Percentiles rank a stretch among this genome's conserved stretches.
Conservation (phyloP, 192 early-diverging fungal species). For the Gonapodya sp. region DNA sequence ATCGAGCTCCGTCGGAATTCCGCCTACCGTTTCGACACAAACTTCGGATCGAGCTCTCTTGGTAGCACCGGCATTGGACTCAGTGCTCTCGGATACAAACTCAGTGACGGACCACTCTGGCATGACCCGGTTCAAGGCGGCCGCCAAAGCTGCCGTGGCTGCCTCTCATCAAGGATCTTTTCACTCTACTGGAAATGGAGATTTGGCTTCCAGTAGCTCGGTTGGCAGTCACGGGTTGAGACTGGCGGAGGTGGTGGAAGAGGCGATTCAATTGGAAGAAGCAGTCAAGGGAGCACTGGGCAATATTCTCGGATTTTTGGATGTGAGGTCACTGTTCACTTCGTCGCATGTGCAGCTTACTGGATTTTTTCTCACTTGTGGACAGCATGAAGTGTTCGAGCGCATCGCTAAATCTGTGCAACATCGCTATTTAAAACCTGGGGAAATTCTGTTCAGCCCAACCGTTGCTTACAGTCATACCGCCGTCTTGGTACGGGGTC, state of each 20-base stretch:
- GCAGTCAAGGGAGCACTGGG: neutral
- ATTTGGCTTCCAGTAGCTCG: neutral
- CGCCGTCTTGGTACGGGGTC: neutral
- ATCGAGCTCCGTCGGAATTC: neutral
- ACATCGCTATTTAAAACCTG: neutral
- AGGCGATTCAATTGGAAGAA: neutral
- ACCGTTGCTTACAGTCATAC: neutral
- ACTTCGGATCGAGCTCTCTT: neutral
- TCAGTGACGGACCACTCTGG: neutral
- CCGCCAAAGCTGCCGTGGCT: neutral
- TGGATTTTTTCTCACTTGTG: neutral
- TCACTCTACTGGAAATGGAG: neutral
- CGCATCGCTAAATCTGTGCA: neutral
- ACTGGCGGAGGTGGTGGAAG: neutral
- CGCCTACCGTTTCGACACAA: neutral
- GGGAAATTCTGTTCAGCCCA: neutral
- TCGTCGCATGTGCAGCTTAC: too few species aligned
- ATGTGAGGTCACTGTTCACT: neutral
- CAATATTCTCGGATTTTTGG: neutral
- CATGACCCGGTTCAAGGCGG: neutral
- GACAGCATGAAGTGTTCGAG: neutral
- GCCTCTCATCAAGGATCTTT: neutral
- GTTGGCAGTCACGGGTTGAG: neutral
- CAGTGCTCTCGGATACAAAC: neutral
- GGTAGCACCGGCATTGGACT: neutral